phyloP scores from a whole-genome alignment of 75 land plant genomes.

The Sequoia sempervirens region DNA sequence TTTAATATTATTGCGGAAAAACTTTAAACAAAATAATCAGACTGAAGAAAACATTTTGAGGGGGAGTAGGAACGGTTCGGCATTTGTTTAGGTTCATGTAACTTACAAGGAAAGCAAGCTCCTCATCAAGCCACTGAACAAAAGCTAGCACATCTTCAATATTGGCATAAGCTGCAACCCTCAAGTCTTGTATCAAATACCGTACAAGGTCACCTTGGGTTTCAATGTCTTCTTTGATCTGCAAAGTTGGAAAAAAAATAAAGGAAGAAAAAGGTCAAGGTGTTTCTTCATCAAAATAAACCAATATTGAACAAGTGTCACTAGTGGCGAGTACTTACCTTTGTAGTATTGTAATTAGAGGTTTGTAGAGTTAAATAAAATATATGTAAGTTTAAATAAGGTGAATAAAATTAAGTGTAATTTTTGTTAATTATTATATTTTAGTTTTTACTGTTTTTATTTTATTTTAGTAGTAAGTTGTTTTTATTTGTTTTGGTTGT shows the following conservation, averaged over 20 bases:
- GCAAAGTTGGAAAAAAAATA: neutral
- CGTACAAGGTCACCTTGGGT: conserved; percentile 72
- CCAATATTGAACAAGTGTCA: neutral
- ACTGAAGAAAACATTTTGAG: neutral
- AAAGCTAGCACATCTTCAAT: conserved; percentile 69
- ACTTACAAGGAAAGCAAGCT: conserved; percentile 67
- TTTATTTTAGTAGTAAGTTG: too few species aligned
- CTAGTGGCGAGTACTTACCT: too few species aligned
- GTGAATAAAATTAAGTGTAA: too few species aligned
- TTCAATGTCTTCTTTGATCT: conserved; percentile 75
- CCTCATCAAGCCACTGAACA: conserved; percentile 80
- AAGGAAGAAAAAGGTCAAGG: conserved; percentile 8
- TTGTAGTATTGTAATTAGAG: too few species aligned
- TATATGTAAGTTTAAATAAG: too few species aligned
- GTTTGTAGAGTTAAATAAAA: too few species aligned
- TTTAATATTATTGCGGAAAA: too few species aligned
- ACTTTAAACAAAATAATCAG: neutral
- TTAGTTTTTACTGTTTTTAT: too few species aligned
- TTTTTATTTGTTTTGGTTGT: too few species aligned
- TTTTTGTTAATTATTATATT: too few species aligned
- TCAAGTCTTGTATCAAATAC: conserved; percentile 55
- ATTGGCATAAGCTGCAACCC: conserved; percentile 39
- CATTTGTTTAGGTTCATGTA: neutral
- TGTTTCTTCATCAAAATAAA: neutral
- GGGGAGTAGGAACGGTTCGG: neutral